Evolutionary conservation across 192 early-diverging fungal species (phyloP), one percentile per base, ranked within the genome.

Genomic region (Spizellomyces punctatus): DNA sequence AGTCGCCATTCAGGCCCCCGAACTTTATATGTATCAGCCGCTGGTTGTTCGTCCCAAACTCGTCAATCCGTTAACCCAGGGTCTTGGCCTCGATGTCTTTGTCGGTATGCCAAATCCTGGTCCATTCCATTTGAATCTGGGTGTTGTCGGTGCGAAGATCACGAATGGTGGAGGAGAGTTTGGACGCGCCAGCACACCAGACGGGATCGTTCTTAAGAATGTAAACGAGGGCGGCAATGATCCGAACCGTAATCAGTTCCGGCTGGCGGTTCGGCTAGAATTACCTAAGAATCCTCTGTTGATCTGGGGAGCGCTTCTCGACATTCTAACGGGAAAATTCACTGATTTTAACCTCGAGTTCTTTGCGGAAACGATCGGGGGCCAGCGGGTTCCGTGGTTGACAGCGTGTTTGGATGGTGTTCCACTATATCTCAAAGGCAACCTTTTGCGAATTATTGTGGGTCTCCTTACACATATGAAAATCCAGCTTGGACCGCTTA

Each of bases 21-120:
- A 47, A 12, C 70, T 72, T 10, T 72, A 67, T 50, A 67, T 72
- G 63, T 72, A 54, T 49, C 61, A 66, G 19, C 70, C 70, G 4
- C 45, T 72, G 44, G 36, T 68, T 19, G 7, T 72, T 42, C 9
- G 49, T 19, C 70, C 70, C 14, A 66, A 67, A 46, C 48, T 72
- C 8, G n/a, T 72, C 62, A 72, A 72, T 50, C 70, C 70, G 14
- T 52, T 72, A 19, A 72, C 60, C 8, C 12, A 72, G 4, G 70
- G 70, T 4, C 62, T 72, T 7, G 70, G 70, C 1, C 52, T 72
- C 17, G 44, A 49, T 5, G 64, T 72, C 63, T 36, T 50, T 43
- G 9, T 72, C 19, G 45, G 62, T 21, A 67, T 72, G 14, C 63
- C 70, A 8, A 72, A 72, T 50, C 22, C 21, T 42, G 70, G 70